These are phyloP conservation scores for Penicillium sp. DNA, from an alignment of 2,329 filamentous ascomycete species.

Conservation along the genomic window DNA sequence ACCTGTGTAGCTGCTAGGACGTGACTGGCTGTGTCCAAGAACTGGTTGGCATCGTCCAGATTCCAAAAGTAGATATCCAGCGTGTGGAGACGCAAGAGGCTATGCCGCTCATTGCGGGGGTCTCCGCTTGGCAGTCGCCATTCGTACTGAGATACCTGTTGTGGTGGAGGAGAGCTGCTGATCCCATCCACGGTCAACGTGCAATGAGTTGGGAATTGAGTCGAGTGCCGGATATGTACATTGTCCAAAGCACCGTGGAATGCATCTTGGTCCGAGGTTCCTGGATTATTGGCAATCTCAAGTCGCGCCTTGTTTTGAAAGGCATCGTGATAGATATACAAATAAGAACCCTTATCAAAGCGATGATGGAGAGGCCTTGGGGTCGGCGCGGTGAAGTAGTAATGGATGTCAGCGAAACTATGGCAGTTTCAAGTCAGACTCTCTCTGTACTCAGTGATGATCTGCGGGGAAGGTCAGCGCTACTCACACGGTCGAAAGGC, in stretches of 20 bases:
- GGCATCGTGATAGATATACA: conserved; percentile 59
- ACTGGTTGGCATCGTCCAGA: conserved; percentile 52
- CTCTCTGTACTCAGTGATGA: background rate
- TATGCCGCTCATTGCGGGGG: conserved; percentile 49
- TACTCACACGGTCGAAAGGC: conserved; percentile 45
- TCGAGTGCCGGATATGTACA: conserved; percentile 51
- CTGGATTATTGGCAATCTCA: conserved; percentile 60
- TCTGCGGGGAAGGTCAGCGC: conserved; percentile 19
- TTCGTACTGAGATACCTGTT: conserved; percentile 37
- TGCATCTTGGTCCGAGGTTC: conserved; percentile 59
- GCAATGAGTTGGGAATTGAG: conserved; percentile 56
- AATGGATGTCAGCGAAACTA: conserved; percentile 61
- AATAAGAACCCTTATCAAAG: conserved; percentile 60
- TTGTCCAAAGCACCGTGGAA: conserved; percentile 55
- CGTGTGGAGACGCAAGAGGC: conserved; percentile 52
- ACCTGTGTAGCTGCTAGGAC: conserved; percentile 40
- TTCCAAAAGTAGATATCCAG: conserved; percentile 63
- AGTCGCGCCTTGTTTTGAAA: conserved; percentile 51
- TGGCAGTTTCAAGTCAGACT: conserved; percentile 3
- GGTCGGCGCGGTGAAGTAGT: conserved; percentile 55
- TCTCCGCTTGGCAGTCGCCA: conserved; percentile 56
- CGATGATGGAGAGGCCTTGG: conserved; percentile 55
- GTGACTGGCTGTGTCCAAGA: conserved; percentile 45
- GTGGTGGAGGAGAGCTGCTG: conserved; percentile 22
- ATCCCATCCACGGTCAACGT: conserved; percentile 52